Base-by-base conservation (phyloP, 2,329 filamentous ascomycete genomes). In the Phialophora tarda region DNA sequence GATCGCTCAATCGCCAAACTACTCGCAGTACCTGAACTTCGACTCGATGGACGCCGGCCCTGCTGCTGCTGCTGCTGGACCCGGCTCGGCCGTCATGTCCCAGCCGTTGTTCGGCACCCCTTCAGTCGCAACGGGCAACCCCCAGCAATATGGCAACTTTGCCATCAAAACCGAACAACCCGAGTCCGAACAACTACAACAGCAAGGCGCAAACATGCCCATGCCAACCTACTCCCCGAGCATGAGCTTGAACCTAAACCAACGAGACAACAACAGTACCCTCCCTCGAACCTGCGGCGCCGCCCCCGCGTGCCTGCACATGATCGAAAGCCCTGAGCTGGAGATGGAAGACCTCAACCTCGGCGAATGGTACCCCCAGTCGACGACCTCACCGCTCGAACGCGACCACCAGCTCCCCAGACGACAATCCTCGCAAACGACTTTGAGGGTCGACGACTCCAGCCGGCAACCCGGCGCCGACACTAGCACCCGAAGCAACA, bases 11-110 rank as follows among this genome's bases (percentile, higher is more conserved):
- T 70, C 65, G 24, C 65, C 68, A 8, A 64, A 65, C 61, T 70
- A 65, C 47, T 65, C 62, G 14, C 68, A 70, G 50, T 70, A 66
- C 34, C 56, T 70, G 26, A 68, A 70, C 50, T 67, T 68, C 60
- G 68, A 68, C 28, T 63, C 65, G 30, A 62, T 63, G 34, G 68
- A 66, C 30, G 53, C 61, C 11, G 60, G 53, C 28, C 65, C 68
- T 17, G 59, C 56, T 41, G 59, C n/a, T 21, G 23, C n/a, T 50
- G 23, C n/a, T 50, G 14, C 34, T 17, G 41, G 34, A 17, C 51
- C 65, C 41, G 65, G 59, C 60, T 60, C 65, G 32, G 28, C 34
- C n/a, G 30, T 64, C 23, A 41, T 64, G 14, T 57, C 67, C 2
- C 60, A 66, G 30, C 14, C 32, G 12, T 32, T 59, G 53, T 64